Evolutionary conservation across 495 filamentous ascomycete species (phyloP).

Genomic region (Lindgomyces ingoldianus): DNA sequence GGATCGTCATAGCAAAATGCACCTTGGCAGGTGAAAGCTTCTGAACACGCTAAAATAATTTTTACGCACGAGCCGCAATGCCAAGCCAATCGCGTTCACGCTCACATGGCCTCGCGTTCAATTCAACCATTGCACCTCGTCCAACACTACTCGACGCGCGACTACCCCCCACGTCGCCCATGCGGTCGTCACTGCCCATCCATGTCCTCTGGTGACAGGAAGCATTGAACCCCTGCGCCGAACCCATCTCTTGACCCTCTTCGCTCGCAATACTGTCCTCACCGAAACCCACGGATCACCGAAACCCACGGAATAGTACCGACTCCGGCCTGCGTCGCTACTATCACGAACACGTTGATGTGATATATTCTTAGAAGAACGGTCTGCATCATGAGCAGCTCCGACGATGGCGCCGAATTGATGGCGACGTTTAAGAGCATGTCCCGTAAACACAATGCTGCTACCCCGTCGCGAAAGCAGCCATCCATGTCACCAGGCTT

Average conservation of each 20-base stretch:
- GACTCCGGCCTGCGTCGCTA: no score
- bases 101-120: not conserved
- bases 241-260: no score
- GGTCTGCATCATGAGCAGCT: constrained; percentile 18
- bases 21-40: not conserved
- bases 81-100: not conserved
- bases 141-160: not conserved
- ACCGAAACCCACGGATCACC: no score
- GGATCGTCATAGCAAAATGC: no score
- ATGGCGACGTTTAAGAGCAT: constrained; percentile 25
- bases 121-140: not conserved
- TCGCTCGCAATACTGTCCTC: no score
- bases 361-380: no score
- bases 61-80: not conserved
- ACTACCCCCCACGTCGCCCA: not conserved
- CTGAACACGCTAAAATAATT: not conserved
- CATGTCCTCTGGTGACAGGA: no score
- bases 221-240: not conserved
- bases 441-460: not conserved
- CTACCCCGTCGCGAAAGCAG: constrained; percentile 2
- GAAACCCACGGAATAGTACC: no score
- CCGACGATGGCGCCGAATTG: constrained; percentile 19
- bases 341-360: no score
- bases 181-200: not conserved
- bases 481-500: constrained; percentile 17